Percentiles rank a stretch among this genome's conserved stretches.
Conservation (phyloP, 768 basidiomycete genomes). For the Strobilomyces echinocephalus region DNA sequence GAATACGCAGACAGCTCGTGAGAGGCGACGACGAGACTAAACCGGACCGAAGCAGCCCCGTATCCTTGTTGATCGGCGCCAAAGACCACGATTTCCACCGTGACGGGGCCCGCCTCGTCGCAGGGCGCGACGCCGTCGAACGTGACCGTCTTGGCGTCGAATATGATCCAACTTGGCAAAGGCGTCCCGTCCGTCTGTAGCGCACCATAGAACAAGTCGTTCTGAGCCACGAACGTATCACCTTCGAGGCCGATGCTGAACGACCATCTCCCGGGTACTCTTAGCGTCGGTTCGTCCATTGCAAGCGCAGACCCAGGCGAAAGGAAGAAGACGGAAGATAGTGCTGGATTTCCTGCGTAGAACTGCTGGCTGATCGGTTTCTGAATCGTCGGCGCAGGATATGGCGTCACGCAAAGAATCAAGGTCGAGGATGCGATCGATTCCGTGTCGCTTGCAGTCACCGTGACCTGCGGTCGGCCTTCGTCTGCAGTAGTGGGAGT, state of each 20-base stretch:
- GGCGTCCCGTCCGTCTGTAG: constrained; percentile 61
- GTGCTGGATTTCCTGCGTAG: constrained; percentile 49
- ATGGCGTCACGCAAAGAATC: constrained; percentile 52
- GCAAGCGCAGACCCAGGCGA: constrained; percentile 54
- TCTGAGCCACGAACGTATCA: constrained; percentile 50
- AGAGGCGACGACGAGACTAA: constrained; percentile 61
- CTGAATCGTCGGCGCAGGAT: constrained; percentile 49
- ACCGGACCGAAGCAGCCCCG: constrained; percentile 52
- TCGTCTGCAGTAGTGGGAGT: constrained; percentile 60
- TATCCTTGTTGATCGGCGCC: constrained; percentile 75
- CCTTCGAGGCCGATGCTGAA: constrained; percentile 83
- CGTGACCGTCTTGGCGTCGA: constrained; percentile 62
- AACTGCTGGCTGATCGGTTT: constrained; percentile 58
- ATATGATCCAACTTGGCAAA: constrained; percentile 73
- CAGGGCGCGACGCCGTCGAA: constrained; percentile 74
- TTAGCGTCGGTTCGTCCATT: constrained; percentile 48
- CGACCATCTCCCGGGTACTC: constrained; percentile 79
- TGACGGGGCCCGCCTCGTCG: constrained; percentile 37
- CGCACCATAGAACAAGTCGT: constrained; percentile 58
- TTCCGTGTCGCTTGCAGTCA: constrained; percentile 57
- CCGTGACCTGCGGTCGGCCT: constrained; percentile 54
- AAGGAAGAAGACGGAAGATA: constrained; percentile 74
- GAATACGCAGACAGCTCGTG: constrained; percentile 57
- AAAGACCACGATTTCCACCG: constrained; percentile 52
- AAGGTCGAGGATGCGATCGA: constrained; percentile 50